phyloP scores from a whole-genome alignment of 2,329 filamentous ascomycete genomes.

The Lojkania enalia region DNA sequence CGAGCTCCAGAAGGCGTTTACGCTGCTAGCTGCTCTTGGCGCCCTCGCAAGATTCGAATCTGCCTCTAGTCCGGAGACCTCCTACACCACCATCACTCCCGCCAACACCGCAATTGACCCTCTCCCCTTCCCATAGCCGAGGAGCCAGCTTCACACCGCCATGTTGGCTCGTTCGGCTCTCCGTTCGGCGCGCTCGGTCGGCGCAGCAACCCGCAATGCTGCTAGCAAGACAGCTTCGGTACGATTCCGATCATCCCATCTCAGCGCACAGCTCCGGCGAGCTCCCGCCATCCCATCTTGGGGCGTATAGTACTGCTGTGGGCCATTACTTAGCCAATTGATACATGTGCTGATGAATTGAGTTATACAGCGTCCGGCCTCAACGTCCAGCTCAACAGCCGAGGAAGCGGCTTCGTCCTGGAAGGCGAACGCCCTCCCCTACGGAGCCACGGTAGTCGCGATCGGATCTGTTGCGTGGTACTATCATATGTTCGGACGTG shows the following conservation, averaged over 20 bases:
- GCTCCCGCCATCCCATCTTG: constrained; percentile 29
- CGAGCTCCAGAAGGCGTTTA: constrained; percentile 7
- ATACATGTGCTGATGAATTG: constrained; percentile 36
- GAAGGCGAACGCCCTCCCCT: constrained; percentile 83
- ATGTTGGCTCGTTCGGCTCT: constrained; percentile 95
- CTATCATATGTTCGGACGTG: constrained; percentile 91
- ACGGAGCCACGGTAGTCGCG: constrained; percentile 82
- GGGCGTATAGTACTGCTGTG: constrained; percentile 14
- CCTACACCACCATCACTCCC: constrained; percentile 12
- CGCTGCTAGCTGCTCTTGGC: constrained; percentile 15
- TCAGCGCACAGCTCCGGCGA: constrained; percentile 32
- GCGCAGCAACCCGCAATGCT: constrained; percentile 72
- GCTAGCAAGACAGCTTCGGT: constrained; percentile 52
- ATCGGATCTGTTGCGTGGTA: constrained; percentile 94
- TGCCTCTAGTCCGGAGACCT: constrained; percentile 4
- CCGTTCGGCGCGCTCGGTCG: constrained; percentile 85
- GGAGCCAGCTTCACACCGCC: constrained; percentile 53
- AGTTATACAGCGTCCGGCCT: constrained; percentile 59
- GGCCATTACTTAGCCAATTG: constrained; percentile 30
- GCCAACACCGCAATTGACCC: constrained; percentile 36
- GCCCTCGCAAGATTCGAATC: constrained; percentile 15
- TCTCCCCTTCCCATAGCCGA: constrained; percentile 36
- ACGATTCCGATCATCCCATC: constrained; percentile 41
- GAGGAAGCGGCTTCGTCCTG: constrained; percentile 74
- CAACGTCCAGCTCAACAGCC: constrained; percentile 69